Base-by-base conservation (phyloP, 1,139 yeast species). In the Suhomyces terraborum region DNA sequence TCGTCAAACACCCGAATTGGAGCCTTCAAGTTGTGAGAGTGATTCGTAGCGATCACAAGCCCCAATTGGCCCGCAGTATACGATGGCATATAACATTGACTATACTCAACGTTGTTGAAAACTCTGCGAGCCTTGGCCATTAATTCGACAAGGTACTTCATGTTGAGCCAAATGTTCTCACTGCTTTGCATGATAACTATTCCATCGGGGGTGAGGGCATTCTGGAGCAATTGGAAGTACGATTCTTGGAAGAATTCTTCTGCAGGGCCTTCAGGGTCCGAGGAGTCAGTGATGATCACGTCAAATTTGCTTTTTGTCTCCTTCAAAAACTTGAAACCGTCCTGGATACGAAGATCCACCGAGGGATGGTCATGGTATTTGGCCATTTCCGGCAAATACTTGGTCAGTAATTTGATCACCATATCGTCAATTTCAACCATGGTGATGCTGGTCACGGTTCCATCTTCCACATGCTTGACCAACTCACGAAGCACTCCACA, bases 221-320 rank as follows among this genome's bases (percentile, higher is more conserved):
- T 78, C 48, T 71, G 61, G 42, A 93, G 69, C 39, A 93, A 72
- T 57, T 79, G 73, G 65, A 91, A 93, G 69, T 91, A 93, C 46
- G 80, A 81, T 51, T 79, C 76, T 65, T 89, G 91, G 73, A 93
- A 93, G 52, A 93, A 85, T 35, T 88, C 88, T 56, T 84, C 96
- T 3, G 98, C 98, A 8, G 98, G 98, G 1, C 98, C 98, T 57
- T 93, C 98, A 2, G 98, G 98, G 62, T 93, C 98, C 8, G 95
- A 86, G 8, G 96, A 87, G 63, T 93, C 98, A 26, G 97, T 89
- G 54, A 93, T 89, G 52, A 93, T 89, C 36, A 91, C 84, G 62
- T 93, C 98, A 59, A 75, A 91, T 52, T 77, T 75, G 20, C 59
- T 61, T 2, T 43, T 45, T 16, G 50, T 51, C 35, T 75, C 71